These are phyloP conservation scores for Paecilomyces sp. DNA, from an alignment of 2,329 filamentous ascomycete genomes.

Conservation along the genomic window DNA sequence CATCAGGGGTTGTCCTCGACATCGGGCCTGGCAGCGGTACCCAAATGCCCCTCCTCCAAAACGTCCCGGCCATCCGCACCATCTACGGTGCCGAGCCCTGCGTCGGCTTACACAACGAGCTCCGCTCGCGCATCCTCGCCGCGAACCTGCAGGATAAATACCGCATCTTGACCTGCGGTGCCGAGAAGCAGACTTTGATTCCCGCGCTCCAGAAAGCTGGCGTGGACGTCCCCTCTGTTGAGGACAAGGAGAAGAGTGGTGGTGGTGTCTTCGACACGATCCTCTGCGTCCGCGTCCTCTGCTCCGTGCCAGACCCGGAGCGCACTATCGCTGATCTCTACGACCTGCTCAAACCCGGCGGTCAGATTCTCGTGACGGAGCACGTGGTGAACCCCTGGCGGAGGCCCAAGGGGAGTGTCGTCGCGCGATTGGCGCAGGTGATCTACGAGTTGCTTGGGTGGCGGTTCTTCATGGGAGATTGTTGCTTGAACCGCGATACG, in stretches of 20 bases:
- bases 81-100: constrained; percentile 53
- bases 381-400: constrained; percentile 49
- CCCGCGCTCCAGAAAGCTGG: constrained; percentile 38
- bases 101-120: constrained; percentile 36
- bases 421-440: constrained; percentile 40
- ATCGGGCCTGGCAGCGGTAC: constrained; percentile 48
- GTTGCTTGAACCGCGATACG: constrained; percentile 45
- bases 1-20: constrained; percentile 40
- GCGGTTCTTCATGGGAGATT: constrained; percentile 47
- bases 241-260: neutral
- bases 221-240: constrained; percentile 18
- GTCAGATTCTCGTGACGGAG: constrained; percentile 48
- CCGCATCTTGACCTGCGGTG: constrained; percentile 42
- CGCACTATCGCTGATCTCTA: constrained; percentile 43
- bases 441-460: constrained; percentile 42
- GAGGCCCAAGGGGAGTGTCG: constrained; percentile 36
- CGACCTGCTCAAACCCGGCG: constrained; percentile 46
- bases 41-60: constrained; percentile 40
- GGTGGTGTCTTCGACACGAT: constrained; percentile 46
- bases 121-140: constrained; percentile 34
- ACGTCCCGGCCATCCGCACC: constrained; percentile 32
- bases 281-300: constrained; percentile 48
- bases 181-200: constrained; percentile 40
- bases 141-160: constrained; percentile 42
- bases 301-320: constrained; percentile 44